Evolutionary conservation across 805 yeast species (phyloP), one percentile per base, ranked within the genome.

Genomic region (Scheffersomyces amazonensis): DNA sequence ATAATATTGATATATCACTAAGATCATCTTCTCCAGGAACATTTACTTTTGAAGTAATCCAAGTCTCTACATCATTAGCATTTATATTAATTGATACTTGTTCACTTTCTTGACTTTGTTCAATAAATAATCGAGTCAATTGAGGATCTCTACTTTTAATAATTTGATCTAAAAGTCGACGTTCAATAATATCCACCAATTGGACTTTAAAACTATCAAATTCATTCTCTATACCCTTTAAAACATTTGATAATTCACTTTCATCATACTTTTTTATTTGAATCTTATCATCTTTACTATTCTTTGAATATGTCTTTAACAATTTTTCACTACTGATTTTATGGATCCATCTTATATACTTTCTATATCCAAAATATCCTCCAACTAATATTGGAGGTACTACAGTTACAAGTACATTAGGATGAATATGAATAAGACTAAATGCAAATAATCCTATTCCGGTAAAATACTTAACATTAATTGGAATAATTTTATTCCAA

Each of bases 331-430:
- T 42, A 41, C 58, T 58, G 2, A 32, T 21, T 13, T 32, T 19
- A 35, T 44, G 47, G 16, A 36, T 33, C 8, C 34, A 32, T 16
- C 50, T 46, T 23, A 46, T 39, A 31, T 40, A 38, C 13, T 37
- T 35, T 18, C 47, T 44, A 35, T 49, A 49, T 4, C 41, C 46
- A 31, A 46, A 65, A 47, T 53, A 63, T 2, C 55, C 49, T 0
- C 54, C 64, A 2, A 64, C 47, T 1, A 52, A 51, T 3, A 56
- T 29, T 2, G 75, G 73, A 2, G 75, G 75, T 1, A 55, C 60
- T 8, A 63, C 41, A 1, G 72, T 66, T 11, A 64, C 42, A 5
- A 67, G 33, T 3, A 56, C 44, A 42, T 64, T 55, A 5, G 69
- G 71, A 41, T 65, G 71, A 2, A 68, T 31, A 38, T 65, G 63